Base-by-base conservation (phyloP, 306 rosid genomes). In the Vigna mungo region DNA sequence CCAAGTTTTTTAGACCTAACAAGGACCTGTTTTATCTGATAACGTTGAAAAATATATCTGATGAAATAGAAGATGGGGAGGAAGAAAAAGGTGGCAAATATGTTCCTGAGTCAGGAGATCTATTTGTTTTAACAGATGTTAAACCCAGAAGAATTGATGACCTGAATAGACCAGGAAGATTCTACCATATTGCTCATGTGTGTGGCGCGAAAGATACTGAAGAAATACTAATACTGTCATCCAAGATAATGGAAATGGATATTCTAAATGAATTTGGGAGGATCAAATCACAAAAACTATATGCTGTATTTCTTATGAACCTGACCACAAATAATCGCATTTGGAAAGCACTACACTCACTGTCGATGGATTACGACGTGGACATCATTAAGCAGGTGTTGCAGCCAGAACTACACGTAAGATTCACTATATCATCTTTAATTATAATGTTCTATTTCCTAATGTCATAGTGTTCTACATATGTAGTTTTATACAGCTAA, bases 11-110 rank as follows among this genome's bases (percentile, higher is more conserved):
- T 59, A 51, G 62, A 16, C 49, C 46, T 18, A 75, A 86, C 2
- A 81, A 68, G 44, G 72, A 44, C 66, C 68, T 81, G 20, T 34
- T 67, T 14, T 84, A 89, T 61, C 7, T 3, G 6, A 69, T 91
- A 32, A n/a, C 2, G 17, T 7, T 76, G 30, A 46, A 39, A 15
- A 56, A 4, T 4, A 32, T 36, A 14, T 6, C 18, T 0, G 67
- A 23, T 11, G 62, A 25, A 59, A n/a, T 23, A 4, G 63, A 25
- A 2, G 37, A 25, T 56, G 36, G 23, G 10, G 60, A 8, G 27
- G 62, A 23, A 7, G 13, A 53, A 12, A 10, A 59, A 2, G 2
- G 6, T 13, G 10, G 39, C 9, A 59, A 25, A 27, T 59, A 25
- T 59, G 18, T 4, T 7, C 65, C 65, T 0, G 17, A 59, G 10